These are phyloP conservation scores for Gynandropsis gynandra DNA, from an alignment of 345 rosid genomes.

Conservation along the genomic window DNA sequence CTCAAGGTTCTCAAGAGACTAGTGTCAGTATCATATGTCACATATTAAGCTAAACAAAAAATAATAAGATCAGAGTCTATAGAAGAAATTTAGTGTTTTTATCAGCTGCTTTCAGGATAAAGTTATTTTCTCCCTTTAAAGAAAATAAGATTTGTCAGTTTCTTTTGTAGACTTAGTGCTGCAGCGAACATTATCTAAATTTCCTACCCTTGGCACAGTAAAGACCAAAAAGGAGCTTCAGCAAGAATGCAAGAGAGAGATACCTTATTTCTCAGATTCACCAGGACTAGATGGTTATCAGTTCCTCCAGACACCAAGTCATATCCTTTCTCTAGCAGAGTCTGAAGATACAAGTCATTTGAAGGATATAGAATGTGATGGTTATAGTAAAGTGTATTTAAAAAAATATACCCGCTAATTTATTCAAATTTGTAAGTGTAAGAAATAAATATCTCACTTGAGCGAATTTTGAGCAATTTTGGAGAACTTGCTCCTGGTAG, in stretches of 20 bases:
- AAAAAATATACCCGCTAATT: too few species aligned
- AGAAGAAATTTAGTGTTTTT: too few species aligned
- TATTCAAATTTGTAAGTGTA: slow-evolving; percentile 6
- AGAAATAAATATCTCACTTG: slow-evolving; percentile 35
- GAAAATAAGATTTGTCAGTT: not conserved
- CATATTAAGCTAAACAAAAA: too few species aligned
- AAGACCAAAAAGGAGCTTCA: not conserved
- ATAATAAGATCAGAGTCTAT: too few species aligned
- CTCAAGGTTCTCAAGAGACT: not conserved
- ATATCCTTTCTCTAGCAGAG: slow-evolving; percentile 62
- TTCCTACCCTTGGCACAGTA: not conserved
- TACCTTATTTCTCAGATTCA: slow-evolving; percentile 82
- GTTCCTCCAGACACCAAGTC: slow-evolving; percentile 97
- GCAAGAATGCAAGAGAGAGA: slow-evolving; percentile 2
- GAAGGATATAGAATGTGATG: slow-evolving; percentile 6
- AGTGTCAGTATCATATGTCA: too few species aligned
- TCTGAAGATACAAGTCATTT: slow-evolving; percentile 41
- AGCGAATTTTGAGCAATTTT: slow-evolving; percentile 67
- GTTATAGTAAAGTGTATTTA: not conserved
- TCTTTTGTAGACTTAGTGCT: not conserved
- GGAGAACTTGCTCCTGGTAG: slow-evolving; percentile 85
- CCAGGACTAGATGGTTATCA: slow-evolving; percentile 87
- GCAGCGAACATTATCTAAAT: not conserved
- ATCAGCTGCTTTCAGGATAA: not conserved
- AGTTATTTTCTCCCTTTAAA: not conserved